Percentiles rank a stretch among this genome's conserved stretches.
phyloP scores from a whole-genome alignment of 345 rosid species.

The Eucalyptus polyanthemos region DNA sequence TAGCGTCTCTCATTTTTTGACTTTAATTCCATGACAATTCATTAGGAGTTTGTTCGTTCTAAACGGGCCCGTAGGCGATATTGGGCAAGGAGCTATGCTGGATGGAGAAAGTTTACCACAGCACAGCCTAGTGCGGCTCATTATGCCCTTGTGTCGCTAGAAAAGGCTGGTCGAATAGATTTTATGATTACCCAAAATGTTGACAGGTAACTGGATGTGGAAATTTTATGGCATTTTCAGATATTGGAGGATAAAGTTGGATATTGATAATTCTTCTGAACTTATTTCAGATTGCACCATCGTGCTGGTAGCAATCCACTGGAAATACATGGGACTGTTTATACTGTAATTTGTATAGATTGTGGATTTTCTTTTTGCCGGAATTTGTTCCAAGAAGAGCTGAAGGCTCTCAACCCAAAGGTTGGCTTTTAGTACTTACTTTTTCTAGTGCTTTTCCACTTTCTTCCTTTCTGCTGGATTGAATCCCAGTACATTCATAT shows the following conservation, averaged over 20 bases:
- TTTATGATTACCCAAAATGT: constrained; percentile 89
- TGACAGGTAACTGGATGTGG: constrained; percentile 37
- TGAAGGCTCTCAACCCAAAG: constrained; percentile 82
- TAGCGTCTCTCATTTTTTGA: not conserved
- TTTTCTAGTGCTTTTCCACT: not conserved
- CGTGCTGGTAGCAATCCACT: constrained; percentile 86
- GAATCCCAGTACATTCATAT: not conserved
- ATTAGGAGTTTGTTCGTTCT: constrained; percentile 63
- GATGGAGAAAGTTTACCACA: constrained; percentile 77
- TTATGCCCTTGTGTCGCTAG: constrained; percentile 73
- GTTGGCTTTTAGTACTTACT: constrained; percentile 10
- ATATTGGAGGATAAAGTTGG: not conserved
- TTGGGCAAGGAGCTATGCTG: constrained; percentile 98
- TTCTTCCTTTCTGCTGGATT: not conserved
- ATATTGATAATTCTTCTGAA: not conserved
- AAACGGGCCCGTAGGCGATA: constrained; percentile 63
- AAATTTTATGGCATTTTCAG: not conserved
- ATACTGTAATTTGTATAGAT: constrained; percentile 63
- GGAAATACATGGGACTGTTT: constrained; percentile 84
- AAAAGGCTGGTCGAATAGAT: constrained; percentile 53
- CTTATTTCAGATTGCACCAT: constrained; percentile 58
- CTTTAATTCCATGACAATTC: not conserved
- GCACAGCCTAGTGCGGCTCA: constrained; percentile 75
- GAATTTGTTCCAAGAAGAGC: constrained; percentile 57
- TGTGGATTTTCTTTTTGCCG: constrained; percentile 57